A percentile compares a stretch with the other conserved stretches of the same genome.
Conservation (phyloP, 2,329 filamentous ascomycete species). For the Colletotrichum lini region DNA sequence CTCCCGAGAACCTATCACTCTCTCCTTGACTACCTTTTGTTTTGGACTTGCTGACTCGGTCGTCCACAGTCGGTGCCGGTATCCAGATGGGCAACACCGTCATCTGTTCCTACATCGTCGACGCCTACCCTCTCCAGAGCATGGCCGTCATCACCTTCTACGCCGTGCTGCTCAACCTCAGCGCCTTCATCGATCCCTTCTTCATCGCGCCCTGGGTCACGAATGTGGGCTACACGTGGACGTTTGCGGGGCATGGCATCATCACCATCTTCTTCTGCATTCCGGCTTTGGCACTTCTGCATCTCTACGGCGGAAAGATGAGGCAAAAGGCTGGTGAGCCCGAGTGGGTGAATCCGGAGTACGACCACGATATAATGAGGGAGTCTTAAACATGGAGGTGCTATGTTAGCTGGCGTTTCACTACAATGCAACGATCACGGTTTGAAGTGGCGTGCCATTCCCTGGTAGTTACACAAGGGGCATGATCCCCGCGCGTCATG, state of each 20-base stretch:
- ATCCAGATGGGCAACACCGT: conserved; percentile 71
- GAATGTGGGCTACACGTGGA: conserved; percentile 63
- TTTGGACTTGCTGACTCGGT: conserved; percentile 1
- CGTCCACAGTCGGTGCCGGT: conserved; percentile 61
- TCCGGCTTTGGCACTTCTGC: conserved; percentile 54
- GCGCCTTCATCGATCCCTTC: conserved; percentile 62
- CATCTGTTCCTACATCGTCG: conserved; percentile 67
- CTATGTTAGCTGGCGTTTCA: neutral
- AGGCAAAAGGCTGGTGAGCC: conserved; percentile 55
- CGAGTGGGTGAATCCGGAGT: conserved; percentile 63
- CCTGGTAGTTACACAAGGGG: too few relatives aligned
- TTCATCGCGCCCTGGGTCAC: conserved; percentile 66
- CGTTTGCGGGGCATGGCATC: conserved; percentile 63
- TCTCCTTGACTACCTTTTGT: neutral
- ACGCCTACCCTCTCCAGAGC: conserved; percentile 68
- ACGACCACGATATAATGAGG: conserved; percentile 42
- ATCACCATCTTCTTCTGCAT: conserved; percentile 59
- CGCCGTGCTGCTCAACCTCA: conserved; percentile 66
- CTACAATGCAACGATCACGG: too few relatives aligned
- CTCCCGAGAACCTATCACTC: too few relatives aligned
- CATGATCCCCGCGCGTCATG: too few relatives aligned
- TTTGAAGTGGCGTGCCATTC: too few relatives aligned
- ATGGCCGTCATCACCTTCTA: conserved; percentile 70
- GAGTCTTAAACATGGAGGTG: neutral
- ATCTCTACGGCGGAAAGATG: conserved; percentile 56